A percentile compares a stretch with the other conserved stretches of the same genome.
phyloP scores from a whole-genome alignment of 2,329 filamentous ascomycete genomes.

The Periconia sp. region DNA sequence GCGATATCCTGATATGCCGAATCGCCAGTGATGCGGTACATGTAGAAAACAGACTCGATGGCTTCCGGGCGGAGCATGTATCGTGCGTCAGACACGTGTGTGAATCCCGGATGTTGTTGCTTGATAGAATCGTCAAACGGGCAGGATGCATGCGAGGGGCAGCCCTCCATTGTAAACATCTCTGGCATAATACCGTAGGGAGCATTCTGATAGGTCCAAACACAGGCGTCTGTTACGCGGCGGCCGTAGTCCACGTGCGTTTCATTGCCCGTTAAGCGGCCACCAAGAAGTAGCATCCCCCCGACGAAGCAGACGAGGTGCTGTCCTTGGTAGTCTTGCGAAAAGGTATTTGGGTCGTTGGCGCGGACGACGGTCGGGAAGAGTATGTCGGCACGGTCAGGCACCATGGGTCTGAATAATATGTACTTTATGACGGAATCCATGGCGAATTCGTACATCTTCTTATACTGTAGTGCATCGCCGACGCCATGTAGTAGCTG shows the following conservation, averaged over 20 bases:
- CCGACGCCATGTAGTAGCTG: constrained; percentile 21
- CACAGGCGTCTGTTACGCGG: constrained; percentile 65
- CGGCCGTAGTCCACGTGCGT: constrained; percentile 60
- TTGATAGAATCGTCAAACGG: constrained; percentile 44
- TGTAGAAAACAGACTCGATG: constrained; percentile 77
- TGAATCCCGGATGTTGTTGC: constrained; percentile 55
- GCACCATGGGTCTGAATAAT: constrained; percentile 55
- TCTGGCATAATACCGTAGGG: constrained; percentile 66
- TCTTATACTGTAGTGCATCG: constrained; percentile 48
- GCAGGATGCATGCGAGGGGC: constrained; percentile 43
- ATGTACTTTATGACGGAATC: constrained; percentile 49
- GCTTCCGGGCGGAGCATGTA: constrained; percentile 74
- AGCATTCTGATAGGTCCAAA: constrained; percentile 64
- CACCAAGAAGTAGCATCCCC: constrained; percentile 70
- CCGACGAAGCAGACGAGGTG: constrained; percentile 73
- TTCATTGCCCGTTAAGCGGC: constrained; percentile 60
- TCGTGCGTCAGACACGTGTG: constrained; percentile 59
- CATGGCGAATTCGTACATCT: constrained; percentile 60
- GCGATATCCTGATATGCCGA: constrained; percentile 68
- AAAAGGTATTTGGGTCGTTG: constrained; percentile 26
- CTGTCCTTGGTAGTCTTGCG: constrained; percentile 24
- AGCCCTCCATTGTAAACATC: constrained; percentile 57
- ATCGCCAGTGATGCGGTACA: constrained; percentile 75
- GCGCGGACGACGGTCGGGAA: constrained; percentile 36
- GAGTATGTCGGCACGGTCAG: constrained; percentile 52